A percentile compares a stretch with the other conserved stretches of the same genome.
These are phyloP conservation scores for Candida berthetii DNA, from an alignment of 805 yeast species.

Conservation along the genomic window DNA sequence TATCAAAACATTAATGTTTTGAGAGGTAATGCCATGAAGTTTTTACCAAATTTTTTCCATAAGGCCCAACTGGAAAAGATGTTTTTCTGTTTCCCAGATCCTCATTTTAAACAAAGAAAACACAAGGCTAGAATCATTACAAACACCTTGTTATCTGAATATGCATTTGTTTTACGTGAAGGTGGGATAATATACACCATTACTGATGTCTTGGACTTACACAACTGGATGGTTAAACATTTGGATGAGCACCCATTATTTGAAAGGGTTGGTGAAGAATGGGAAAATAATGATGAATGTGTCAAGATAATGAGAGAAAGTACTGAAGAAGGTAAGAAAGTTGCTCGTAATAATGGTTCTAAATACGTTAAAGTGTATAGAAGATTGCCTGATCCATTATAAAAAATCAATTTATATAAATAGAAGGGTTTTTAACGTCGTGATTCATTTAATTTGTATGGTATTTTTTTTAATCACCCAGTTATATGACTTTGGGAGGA, in stretches of 20 bases:
- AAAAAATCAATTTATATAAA: slow-evolving; percentile 3
- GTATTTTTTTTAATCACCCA: neutral
- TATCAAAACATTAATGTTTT: slow-evolving; percentile 86
- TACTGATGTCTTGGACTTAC: slow-evolving; percentile 91
- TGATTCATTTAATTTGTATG: neutral
- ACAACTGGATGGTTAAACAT: slow-evolving; percentile 94
- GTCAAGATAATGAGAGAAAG: slow-evolving; percentile 82
- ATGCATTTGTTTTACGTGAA: slow-evolving; percentile 82
- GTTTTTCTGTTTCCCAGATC: slow-evolving; percentile 99
- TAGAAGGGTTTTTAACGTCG: too few relatives aligned
- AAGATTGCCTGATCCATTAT: slow-evolving; percentile 57
- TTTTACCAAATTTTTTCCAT: slow-evolving; percentile 86
- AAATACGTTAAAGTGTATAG: slow-evolving; percentile 86
- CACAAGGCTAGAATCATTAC: slow-evolving; percentile 97
- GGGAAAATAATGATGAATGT: slow-evolving; percentile 78
- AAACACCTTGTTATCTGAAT: slow-evolving; percentile 81
- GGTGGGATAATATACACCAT: slow-evolving; percentile 91
- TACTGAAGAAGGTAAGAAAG: slow-evolving; percentile 99
- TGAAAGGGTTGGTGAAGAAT: slow-evolving; percentile 68
- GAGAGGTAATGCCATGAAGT: slow-evolving; percentile 97
- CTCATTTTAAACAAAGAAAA: slow-evolving; percentile 95
- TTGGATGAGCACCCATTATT: slow-evolving; percentile 88
- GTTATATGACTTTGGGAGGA: slow-evolving; percentile 1
- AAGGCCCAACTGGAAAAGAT: slow-evolving; percentile 82
- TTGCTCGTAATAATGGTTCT: slow-evolving; percentile 79